A percentile compares a stretch with the other conserved stretches of the same genome.
These are phyloP conservation scores for Lodderomyces pseudojiufengensis DNA, from an alignment of 1,139 yeast genomes.

Conservation along the genomic window DNA sequence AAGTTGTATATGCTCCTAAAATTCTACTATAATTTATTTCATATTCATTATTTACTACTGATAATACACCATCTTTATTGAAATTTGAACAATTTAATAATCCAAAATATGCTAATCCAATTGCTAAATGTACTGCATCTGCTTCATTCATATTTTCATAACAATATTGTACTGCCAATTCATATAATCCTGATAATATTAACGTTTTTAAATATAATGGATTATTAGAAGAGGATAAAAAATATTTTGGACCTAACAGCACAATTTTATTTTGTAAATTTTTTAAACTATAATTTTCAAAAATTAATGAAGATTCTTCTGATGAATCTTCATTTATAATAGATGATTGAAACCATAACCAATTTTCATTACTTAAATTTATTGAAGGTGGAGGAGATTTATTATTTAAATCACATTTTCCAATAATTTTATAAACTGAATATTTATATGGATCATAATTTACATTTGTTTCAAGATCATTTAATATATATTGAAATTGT, in stretches of 20 bases:
- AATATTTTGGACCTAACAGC: conserved; percentile 70
- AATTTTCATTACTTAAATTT: conserved; percentile 83
- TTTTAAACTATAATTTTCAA: conserved; percentile 66
- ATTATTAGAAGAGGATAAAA: conserved; percentile 55
- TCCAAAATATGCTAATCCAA: conserved; percentile 75
- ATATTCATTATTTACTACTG: conserved; percentile 32
- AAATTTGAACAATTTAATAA: conserved; percentile 50
- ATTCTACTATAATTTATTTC: conserved; percentile 57
- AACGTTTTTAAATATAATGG: conserved; percentile 78
- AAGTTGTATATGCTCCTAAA: conserved; percentile 69
- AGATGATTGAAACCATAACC: conserved; percentile 93
- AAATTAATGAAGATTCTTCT: conserved; percentile 42
- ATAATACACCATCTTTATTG: conserved; percentile 31
- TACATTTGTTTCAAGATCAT: conserved; percentile 44
- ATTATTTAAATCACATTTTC: conserved; percentile 80
- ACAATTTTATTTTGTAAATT: conserved; percentile 74
- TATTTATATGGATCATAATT: conserved; percentile 82
- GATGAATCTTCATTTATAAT: conserved; percentile 54
- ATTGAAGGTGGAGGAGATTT: conserved; percentile 71
- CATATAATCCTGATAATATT: conserved; percentile 75
- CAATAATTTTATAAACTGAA: conserved; percentile 86
- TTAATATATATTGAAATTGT: conserved; percentile 66
- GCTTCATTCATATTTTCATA: conserved; percentile 64
- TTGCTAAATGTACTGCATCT: conserved; percentile 88
- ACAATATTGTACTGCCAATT: conserved; percentile 71